Base-by-base conservation (phyloP, 1,284 basidiomycete genomes). In the Boletus coffeatus region DNA sequence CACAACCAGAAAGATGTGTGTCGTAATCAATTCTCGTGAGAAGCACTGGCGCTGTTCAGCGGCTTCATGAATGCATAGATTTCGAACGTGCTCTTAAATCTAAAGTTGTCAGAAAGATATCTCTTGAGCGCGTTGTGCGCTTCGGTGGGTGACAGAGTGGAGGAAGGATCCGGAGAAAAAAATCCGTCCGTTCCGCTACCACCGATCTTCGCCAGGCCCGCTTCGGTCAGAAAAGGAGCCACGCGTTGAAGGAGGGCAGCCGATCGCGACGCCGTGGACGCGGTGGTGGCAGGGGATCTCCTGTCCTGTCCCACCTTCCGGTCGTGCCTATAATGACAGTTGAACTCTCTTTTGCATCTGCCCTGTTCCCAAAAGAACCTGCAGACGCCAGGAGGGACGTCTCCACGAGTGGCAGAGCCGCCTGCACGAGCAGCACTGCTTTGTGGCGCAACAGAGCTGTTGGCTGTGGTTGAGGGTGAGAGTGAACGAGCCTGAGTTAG, bases 21-120 rank as follows among this genome's bases (percentile, higher is more conserved):
- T 60, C 71, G 6, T 70, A 88, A 86, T 87, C 87, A 88, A 56
- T 68, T 64, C 21, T 69, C 66, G 63, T 86, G 85, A 1, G 76
- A 71, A 0, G 77, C 68, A 57, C 78, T 81, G 2, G 84, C 79
- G 59, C 80, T 84, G 3, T 72, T 79, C 3, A 89, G 60, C 4
- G 82, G 75, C 1, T 69, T 69, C 16, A 83, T 70, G 64, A 88
- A 88, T 0, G 76, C 73, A 67, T 84, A 83, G 2, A 85, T 67
- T 3, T 81, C 73, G 25, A 74, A 71, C 0, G 80, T 71, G 1
- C 53, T 70, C 0, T 67, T 68, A 65, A 89, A 87, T 43, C 69
- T 68, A 68, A 78, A 86, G 29, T 71, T 65, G 56, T 85, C 80
- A 9, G 55, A 58, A 13, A 84, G 72, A 67, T 79, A 87, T 46